Evolutionary conservation across 768 basidiomycete species (phyloP).

Genomic region (Lactifluus subvellereus): DNA sequence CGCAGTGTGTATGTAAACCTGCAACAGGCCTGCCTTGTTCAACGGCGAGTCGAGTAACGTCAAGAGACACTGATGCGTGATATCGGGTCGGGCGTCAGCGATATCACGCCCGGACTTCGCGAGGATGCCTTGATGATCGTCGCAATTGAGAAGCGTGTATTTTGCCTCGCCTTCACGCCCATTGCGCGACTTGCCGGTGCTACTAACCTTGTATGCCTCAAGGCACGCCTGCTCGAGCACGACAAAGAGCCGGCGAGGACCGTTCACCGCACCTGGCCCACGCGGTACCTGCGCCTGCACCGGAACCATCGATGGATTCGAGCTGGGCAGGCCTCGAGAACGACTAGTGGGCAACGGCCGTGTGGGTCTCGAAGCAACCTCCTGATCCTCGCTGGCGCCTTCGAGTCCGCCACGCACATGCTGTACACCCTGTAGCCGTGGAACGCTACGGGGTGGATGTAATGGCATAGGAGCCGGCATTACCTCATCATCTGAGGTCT

Average conservation of each 20-base stretch:
- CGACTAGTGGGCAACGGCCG: constrained; percentile 35
- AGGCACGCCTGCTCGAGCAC: constrained; percentile 92
- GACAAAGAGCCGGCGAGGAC: constrained; percentile 74
- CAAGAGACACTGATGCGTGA: constrained; percentile 98
- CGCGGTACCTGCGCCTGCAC: constrained; percentile 72
- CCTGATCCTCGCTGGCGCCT: constrained; percentile 43
- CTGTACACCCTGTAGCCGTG: not conserved
- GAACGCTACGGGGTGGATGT: not conserved
- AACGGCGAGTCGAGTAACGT: constrained; percentile 95
- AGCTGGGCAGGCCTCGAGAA: constrained; percentile 33
- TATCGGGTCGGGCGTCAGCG: constrained; percentile 98
- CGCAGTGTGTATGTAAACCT: constrained; percentile 97
- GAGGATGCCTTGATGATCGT: constrained; percentile 97
- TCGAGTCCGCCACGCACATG: not conserved
- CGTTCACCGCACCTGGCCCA: constrained; percentile 41
- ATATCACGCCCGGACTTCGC: constrained; percentile 98
- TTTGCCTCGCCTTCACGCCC: constrained; percentile 73
- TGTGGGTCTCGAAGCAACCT: constrained; percentile 37
- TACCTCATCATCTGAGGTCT: constrained; percentile 38
- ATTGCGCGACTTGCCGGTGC: constrained; percentile 47
- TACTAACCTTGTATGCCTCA: constrained; percentile 85
- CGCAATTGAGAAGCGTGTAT: constrained; percentile 95
- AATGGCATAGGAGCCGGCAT: constrained; percentile 34
- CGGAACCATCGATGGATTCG: constrained; percentile 79
- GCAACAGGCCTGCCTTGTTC: constrained; percentile 94